Evolutionary conservation across 2,329 filamentous ascomycete species (phyloP).

Genomic region (Thermoascus crustaceus): DNA sequence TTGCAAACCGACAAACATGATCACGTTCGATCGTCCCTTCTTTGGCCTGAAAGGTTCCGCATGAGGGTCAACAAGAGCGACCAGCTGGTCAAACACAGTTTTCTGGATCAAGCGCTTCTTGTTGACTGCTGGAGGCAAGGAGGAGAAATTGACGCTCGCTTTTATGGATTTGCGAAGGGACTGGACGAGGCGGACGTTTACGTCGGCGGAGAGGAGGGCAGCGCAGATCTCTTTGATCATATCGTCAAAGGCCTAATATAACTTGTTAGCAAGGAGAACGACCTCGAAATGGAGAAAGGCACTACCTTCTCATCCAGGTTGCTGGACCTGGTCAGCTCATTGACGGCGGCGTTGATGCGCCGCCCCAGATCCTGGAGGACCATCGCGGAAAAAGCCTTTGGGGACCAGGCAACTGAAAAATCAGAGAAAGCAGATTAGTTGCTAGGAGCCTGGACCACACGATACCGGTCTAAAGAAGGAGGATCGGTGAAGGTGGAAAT

Average conservation of each 20-base stretch:
- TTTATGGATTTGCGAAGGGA: constrained; percentile 90
- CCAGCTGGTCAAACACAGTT: constrained; percentile 92
- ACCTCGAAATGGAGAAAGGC: constrained; percentile 4
- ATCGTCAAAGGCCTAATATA: constrained; percentile 71
- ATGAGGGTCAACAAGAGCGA: constrained; percentile 91
- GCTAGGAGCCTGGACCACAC: constrained; percentile 1
- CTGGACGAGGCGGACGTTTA: constrained; percentile 90
- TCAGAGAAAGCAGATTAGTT: constrained; percentile 6
- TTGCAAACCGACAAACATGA: constrained; percentile 98
- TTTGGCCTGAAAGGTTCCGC: constrained; percentile 93
- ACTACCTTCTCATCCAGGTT: constrained; percentile 91
- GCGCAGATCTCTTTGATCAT: constrained; percentile 99
- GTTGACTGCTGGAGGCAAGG: constrained; percentile 82
- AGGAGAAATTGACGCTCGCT: constrained; percentile 84
- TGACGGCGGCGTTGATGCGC: constrained; percentile 95
- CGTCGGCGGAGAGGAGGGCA: constrained; percentile 90
- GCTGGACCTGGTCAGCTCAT: constrained; percentile 80
- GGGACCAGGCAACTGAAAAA: constrained; percentile 1
- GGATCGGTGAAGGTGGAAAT: constrained; percentile 14
- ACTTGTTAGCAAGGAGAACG: constrained; percentile 7
- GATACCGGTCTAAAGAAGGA: no score
- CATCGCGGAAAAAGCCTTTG: constrained; percentile 49
- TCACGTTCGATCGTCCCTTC: constrained; percentile 92
- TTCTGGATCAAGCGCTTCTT: constrained; percentile 99
- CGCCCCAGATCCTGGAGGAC: constrained; percentile 98